These are phyloP conservation scores for Coprinopsis sp. DNA, from an alignment of 768 basidiomycete species.

Conservation along the genomic window DNA sequence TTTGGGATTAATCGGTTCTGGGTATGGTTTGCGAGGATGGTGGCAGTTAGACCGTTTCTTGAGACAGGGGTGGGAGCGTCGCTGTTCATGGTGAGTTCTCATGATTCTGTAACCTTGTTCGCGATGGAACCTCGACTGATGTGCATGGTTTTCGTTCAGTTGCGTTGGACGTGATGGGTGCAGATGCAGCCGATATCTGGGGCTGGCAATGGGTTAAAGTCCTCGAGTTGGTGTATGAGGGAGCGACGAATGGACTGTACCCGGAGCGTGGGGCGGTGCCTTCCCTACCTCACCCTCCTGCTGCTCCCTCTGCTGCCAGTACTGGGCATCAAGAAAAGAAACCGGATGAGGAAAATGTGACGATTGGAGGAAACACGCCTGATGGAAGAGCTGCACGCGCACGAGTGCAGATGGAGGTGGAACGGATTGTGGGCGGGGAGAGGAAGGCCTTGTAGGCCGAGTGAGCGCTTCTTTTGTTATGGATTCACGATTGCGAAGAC, in stretches of 20 bases:
- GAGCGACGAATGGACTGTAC: constrained; percentile 44
- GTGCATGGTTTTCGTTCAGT: constrained; percentile 36
- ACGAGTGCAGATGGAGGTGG: constrained; percentile 14
- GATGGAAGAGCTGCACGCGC: constrained; percentile 13
- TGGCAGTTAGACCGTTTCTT: constrained; percentile 47
- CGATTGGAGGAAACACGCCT: constrained; percentile 9
- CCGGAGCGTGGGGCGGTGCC: background rate
- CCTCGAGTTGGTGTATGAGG: constrained; percentile 60
- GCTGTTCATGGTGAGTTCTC: constrained; percentile 59
- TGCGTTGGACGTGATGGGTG: constrained; percentile 67
- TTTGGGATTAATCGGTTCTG: constrained; percentile 41
- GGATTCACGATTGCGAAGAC: too few relatives aligned
- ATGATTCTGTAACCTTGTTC: constrained; percentile 4
- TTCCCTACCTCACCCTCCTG: too few relatives aligned
- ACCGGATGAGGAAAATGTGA: background rate
- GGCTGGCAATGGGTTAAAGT: constrained; percentile 79
- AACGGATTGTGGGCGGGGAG: constrained; percentile 12
- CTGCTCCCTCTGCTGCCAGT: too few relatives aligned
- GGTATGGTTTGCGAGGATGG: constrained; percentile 66
- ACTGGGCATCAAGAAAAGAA: constrained; percentile 3
- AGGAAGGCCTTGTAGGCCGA: constrained; percentile 6
- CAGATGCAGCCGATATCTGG: constrained; percentile 57
- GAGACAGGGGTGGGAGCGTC: constrained; percentile 58
- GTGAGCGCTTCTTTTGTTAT: too few relatives aligned
- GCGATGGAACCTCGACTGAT: constrained; percentile 7